phyloP scores from a whole-genome alignment of 495 filamentous ascomycete species.

The Schizothecium vesticola region DNA sequence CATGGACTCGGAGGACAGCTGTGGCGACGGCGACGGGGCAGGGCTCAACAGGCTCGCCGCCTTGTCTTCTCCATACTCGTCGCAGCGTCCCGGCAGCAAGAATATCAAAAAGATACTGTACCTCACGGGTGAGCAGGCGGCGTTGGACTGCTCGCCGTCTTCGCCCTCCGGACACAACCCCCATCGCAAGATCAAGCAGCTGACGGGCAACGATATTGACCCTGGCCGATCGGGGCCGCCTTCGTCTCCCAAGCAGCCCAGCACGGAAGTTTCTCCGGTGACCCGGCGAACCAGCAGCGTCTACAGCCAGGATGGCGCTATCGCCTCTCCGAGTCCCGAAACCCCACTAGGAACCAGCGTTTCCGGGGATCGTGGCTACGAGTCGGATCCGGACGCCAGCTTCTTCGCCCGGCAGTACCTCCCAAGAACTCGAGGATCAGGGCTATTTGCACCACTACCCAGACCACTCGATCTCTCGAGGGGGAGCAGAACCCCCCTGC shows the following conservation, averaged over 20 bases:
- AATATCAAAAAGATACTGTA: slow-evolving; percentile 12
- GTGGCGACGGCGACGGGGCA: background rate
- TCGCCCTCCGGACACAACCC: slow-evolving; percentile 21
- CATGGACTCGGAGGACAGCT: background rate
- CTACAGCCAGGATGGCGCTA: slow-evolving; percentile 10
- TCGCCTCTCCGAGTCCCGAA: background rate
- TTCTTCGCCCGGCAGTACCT: background rate
- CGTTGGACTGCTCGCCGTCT: background rate
- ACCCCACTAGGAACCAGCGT: background rate
- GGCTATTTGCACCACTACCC: background rate
- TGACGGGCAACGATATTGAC: slow-evolving; percentile 16
- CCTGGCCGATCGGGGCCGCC: background rate
- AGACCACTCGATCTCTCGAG: background rate
- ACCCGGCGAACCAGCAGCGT: slow-evolving; percentile 14
- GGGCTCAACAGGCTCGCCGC: background rate
- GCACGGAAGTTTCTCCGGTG: slow-evolving; percentile 13
- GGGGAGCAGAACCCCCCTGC: background rate
- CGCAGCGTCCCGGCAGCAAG: background rate
- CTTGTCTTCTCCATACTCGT: background rate
- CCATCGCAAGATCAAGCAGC: slow-evolving; percentile 18
- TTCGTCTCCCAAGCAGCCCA: background rate
- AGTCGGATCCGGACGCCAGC: slow-evolving; percentile 4
- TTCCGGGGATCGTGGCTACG: background rate
- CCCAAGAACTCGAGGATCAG: background rate
- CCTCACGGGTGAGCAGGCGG: background rate